phyloP scores from a whole-genome alignment of 768 basidiomycete genomes.

The Nevesoporus exiguus region DNA sequence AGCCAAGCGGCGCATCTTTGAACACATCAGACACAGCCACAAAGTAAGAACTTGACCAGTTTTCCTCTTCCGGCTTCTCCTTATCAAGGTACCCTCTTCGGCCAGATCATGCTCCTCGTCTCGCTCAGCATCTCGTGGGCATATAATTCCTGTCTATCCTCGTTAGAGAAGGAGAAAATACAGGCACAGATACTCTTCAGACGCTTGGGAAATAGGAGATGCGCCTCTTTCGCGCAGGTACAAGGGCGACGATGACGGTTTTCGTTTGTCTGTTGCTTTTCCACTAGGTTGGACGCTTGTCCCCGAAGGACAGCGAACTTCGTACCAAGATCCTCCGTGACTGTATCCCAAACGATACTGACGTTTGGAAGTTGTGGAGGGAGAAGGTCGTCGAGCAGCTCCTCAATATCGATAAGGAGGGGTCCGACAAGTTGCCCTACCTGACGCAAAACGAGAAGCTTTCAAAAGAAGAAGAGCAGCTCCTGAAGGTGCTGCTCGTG shows the following conservation, averaged over 20 bases:
- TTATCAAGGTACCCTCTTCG: slow-evolving; percentile 32
- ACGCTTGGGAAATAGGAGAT: slow-evolving; percentile 6
- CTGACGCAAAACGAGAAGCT: neutral
- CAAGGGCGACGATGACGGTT: slow-evolving; percentile 20
- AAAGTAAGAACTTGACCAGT: too few relatives aligned
- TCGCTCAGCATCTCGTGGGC: slow-evolving; percentile 33
- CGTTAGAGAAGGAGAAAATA: slow-evolving; percentile 28
- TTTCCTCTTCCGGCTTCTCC: slow-evolving; percentile 32
- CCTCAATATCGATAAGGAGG: neutral
- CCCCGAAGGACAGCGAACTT: neutral
- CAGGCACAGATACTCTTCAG: slow-evolving; percentile 15
- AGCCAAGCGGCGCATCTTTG: too few relatives aligned
- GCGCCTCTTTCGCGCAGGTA: slow-evolving; percentile 8
- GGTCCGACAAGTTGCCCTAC: neutral
- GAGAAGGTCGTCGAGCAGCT: slow-evolving; percentile 19
- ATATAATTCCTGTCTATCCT: slow-evolving; percentile 21
- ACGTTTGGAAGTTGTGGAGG: slow-evolving; percentile 21
- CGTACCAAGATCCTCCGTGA: slow-evolving; percentile 9
- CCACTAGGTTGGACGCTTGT: neutral
- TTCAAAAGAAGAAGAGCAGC: neutral
- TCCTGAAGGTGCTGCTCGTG: slow-evolving; percentile 5
- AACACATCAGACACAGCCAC: too few relatives aligned
- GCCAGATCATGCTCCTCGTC: slow-evolving; percentile 33
- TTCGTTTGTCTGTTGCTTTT: slow-evolving; percentile 25
- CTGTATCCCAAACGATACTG: slow-evolving; percentile 22